Evolutionary conservation across 83 land plant species (phyloP).

Genomic region (Diphasiastrum complanatum): DNA sequence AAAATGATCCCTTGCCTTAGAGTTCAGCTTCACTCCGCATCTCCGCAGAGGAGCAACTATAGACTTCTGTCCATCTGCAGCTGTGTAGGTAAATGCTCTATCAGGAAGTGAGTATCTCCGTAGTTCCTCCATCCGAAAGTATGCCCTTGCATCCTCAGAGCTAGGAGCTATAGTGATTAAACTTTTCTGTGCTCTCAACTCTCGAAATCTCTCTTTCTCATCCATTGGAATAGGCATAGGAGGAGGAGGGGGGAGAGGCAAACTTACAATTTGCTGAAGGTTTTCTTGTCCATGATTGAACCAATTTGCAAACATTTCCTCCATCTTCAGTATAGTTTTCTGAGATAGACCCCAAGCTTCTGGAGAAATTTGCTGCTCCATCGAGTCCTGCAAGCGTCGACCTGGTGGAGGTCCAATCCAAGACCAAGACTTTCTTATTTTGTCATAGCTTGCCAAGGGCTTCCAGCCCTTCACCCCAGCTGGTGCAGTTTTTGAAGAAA

Average conservation of each 20-base stretch:
- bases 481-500: slow-evolving; percentile 77
- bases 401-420: slow-evolving; percentile 70
- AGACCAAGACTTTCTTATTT: slow-evolving; percentile 63
- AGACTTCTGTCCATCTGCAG: slow-evolving; percentile 87
- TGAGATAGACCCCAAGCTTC: slow-evolving; percentile 87
- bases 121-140: slow-evolving; percentile 80
- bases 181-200: slow-evolving; percentile 95
- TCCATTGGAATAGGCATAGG: slow-evolving; percentile 43
- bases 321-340: slow-evolving; percentile 86
- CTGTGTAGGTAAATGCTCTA: slow-evolving; percentile 88
- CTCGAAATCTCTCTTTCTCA: slow-evolving; percentile 95
- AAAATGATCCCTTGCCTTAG: slow-evolving; percentile 95
- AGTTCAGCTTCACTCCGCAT: slow-evolving; percentile 93
- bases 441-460: slow-evolving; percentile 63
- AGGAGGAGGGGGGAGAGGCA: slow-evolving; percentile 69
- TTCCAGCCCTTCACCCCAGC: slow-evolving; percentile 93
- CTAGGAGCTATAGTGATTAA: slow-evolving; percentile 77
- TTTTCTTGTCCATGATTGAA: slow-evolving; percentile 87
- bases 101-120: slow-evolving; percentile 92
- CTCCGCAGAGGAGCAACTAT: slow-evolving; percentile 95
- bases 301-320: slow-evolving; percentile 95
- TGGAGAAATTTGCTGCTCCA: slow-evolving; percentile 50
- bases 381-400: slow-evolving; percentile 32
- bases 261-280: slow-evolving; percentile 76
- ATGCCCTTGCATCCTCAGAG: slow-evolving; percentile 81